Evolutionary conservation across 2,329 filamentous ascomycete species (phyloP), one percentile per base, ranked within the genome.

Genomic region (Calonectria pseudoturangicola): DNA sequence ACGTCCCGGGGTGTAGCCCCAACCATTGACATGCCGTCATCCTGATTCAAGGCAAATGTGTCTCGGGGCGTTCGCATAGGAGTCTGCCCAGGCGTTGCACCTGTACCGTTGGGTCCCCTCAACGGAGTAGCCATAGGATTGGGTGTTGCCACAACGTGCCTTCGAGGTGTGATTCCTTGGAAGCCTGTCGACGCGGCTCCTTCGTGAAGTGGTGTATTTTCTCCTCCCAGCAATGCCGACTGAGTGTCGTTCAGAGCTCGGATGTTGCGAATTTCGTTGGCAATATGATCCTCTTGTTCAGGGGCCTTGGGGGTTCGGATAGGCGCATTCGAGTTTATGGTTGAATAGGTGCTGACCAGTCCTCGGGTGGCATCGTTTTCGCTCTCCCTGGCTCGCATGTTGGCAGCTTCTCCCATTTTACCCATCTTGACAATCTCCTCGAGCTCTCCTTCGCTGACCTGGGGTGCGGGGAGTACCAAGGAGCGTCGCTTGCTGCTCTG

Each of bases 351-450:
- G 76, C 95, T 95, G 71, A 98, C 90, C 56, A 99, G 88, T 5
- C 96, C 95, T 76, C 94, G 92, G 0, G 96, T 98, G 66, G 94
- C 92, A 81, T 95, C 92, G 75, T 96, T 97, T 72, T 98, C 95
- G 82, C 94, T 94, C 66, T 92, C 92, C 54, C 91, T 91, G 5
- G 94, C 95, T 82, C 94, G 88, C 74, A 89, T 87, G 79, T 92
- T 95, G 51, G 97, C 97, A 65, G 93, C 92, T 81, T 98, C 95
- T 45, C 96, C 97, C 73, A 95, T 91, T 90, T 98, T 94, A 54
- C 97, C 96, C 95, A 98, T 98, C 87, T 99, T 99, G 76, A 99
- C 95, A 80, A 99, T 98, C 77, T 98, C 96, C 81, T 99, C 97
- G 72, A 99, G 88, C 85, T 99, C 97, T 51, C 92, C 90, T 81